phyloP scores from a whole-genome alignment of 2,329 filamentous ascomycete species.

The Fusarium guadeloupense region DNA sequence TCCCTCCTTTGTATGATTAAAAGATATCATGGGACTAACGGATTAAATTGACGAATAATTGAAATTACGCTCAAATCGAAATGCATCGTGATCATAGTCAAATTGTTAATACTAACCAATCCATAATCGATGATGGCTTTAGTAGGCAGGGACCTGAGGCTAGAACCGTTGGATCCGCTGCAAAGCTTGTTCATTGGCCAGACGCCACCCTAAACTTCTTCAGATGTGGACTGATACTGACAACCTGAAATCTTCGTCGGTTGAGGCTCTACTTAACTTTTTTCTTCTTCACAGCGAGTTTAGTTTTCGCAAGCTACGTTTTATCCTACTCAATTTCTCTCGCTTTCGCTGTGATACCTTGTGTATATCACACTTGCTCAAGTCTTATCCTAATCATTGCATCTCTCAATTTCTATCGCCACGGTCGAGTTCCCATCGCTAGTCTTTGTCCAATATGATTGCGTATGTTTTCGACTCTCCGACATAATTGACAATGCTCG shows the following conservation, averaged over 20 bases:
- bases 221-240: slow-evolving; percentile 31
- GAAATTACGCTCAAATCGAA: not conserved
- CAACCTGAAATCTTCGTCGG: slow-evolving; percentile 11
- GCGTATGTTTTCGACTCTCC: slow-evolving; percentile 10
- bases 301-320: not conserved
- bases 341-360: not conserved
- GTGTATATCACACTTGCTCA: not conserved
- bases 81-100: too few relatives aligned
- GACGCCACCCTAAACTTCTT: not conserved
- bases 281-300: slow-evolving; percentile 1
- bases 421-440: not conserved
- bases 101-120: too few relatives aligned
- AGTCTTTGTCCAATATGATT: slow-evolving; percentile 37
- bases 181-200: slow-evolving; percentile 15
- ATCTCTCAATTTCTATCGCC: slow-evolving; percentile 19
- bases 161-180: slow-evolving; percentile 12
- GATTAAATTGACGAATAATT: slow-evolving; percentile 18
- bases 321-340: not conserved
- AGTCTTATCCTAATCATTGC: not conserved
- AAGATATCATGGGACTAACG: slow-evolving; percentile 6
- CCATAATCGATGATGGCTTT: slow-evolving; percentile 29
- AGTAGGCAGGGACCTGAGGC: slow-evolving; percentile 8
- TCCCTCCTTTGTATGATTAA: slow-evolving; percentile 3
- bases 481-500: slow-evolving; percentile 57
- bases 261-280: slow-evolving; percentile 14